phyloP scores from a whole-genome alignment of 768 basidiomycete species.

The Kwoniella mangroviensis region DNA sequence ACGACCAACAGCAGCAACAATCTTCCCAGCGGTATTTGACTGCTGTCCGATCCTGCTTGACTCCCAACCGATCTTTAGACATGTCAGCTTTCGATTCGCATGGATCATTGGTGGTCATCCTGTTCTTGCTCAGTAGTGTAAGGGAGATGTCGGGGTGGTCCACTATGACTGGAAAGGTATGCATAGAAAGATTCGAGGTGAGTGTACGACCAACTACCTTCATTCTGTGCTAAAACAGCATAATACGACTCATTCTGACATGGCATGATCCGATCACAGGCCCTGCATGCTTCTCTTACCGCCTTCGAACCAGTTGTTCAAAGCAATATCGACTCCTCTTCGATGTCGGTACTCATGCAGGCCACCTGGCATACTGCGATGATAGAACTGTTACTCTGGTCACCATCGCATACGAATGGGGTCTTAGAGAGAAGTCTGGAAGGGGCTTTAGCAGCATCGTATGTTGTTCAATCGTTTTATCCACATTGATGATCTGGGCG shows the following conservation, averaged over 20 bases:
- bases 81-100: conserved; percentile 7
- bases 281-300: conserved; percentile 10
- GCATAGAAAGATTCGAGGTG: conserved; percentile 43
- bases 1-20: not conserved
- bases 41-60: conserved; percentile 26
- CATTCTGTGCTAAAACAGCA: not conserved
- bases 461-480: conserved; percentile 11
- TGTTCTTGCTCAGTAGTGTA: conserved; percentile 37
- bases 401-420: conserved; percentile 43
- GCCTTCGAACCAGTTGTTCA: conserved; percentile 16
- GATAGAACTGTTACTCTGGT: conserved; percentile 46
- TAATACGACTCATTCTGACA: not conserved
- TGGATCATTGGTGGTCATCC: conserved; percentile 28
- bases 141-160: conserved; percentile 49
- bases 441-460: conserved; percentile 49
- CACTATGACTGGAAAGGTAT: conserved; percentile 43
- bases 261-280: not conserved
- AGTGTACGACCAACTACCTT: conserved; percentile 8
- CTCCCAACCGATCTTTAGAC: not conserved
- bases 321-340: too few relatives aligned
- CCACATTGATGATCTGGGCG: not conserved
- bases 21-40: conserved; percentile 27
- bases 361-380: conserved; percentile 45
- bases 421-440: conserved; percentile 44
- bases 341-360: not conserved